Conservation (phyloP, 2,329 filamentous ascomycete species). For the Metarhizium humberi region DNA sequence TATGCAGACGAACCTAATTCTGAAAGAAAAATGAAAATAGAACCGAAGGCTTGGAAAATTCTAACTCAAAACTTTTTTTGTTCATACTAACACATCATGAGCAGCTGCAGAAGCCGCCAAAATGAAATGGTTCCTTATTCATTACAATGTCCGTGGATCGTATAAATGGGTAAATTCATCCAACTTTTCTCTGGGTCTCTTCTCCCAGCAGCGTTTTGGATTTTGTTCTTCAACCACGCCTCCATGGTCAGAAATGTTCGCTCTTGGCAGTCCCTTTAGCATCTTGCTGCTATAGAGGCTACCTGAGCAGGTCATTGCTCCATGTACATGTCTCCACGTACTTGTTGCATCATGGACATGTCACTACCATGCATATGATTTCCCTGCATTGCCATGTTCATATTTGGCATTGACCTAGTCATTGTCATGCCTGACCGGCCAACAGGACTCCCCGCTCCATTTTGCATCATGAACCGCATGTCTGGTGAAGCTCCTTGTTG, state of each 20-base stretch:
- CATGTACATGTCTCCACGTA: slow-evolving; percentile 42
- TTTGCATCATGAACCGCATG: slow-evolving; percentile 34
- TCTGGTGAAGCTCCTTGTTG: slow-evolving; percentile 20
- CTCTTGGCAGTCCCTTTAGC: background rate
- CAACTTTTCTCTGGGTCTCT: background rate
- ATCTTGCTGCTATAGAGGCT: background rate
- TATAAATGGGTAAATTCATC: background rate
- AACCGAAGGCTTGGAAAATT: background rate
- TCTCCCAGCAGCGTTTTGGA: background rate
- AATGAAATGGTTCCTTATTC: slow-evolving; percentile 15
- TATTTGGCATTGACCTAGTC: slow-evolving; percentile 36
- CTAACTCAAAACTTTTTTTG: slow-evolving; percentile 3
- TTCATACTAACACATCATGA: slow-evolving; percentile 24
- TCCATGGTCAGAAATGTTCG: background rate
- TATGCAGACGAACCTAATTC: background rate
- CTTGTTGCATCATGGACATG: slow-evolving; percentile 36
- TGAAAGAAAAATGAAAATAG: background rate
- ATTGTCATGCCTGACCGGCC: slow-evolving; percentile 29
- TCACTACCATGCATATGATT: slow-evolving; percentile 31
- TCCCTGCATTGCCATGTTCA: slow-evolving; percentile 32
- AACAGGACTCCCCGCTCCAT: slow-evolving; percentile 25
- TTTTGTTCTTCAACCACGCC: background rate
- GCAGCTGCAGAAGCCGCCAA: slow-evolving; percentile 13
- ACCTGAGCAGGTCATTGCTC: slow-evolving; percentile 22
- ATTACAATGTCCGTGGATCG: slow-evolving; percentile 15